Evolutionary conservation across 345 rosid species (phyloP).

Genomic region (Aurinia saxatilis): DNA sequence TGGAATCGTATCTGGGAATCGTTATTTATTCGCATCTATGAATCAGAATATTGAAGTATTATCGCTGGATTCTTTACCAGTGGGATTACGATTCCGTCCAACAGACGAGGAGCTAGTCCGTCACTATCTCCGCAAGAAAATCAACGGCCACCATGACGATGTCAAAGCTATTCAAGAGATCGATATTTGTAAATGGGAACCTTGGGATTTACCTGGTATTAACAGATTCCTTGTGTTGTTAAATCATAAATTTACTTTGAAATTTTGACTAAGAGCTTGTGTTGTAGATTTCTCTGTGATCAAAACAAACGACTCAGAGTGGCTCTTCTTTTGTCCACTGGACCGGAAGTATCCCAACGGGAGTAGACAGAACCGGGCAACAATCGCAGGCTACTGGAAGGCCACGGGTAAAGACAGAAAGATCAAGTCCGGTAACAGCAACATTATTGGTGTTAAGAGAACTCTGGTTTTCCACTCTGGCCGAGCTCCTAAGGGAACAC

Average conservation of each 20-base stretch:
- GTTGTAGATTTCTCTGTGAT: slow-evolving; percentile 56
- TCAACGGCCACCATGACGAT: slow-evolving; percentile 56
- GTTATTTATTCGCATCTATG: slow-evolving; percentile 8
- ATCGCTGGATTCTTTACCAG: slow-evolving; percentile 55
- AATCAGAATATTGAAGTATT: slow-evolving; percentile 40
- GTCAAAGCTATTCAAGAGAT: slow-evolving; percentile 63
- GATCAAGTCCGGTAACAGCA: slow-evolving; percentile 35
- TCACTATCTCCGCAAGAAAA: slow-evolving; percentile 61
- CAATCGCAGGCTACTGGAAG: slow-evolving; percentile 81
- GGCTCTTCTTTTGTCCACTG: slow-evolving; percentile 95
- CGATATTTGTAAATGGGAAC: slow-evolving; percentile 90
- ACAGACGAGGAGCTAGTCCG: slow-evolving; percentile 75
- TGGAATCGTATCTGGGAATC: slow-evolving; percentile 25
- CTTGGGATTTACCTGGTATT: slow-evolving; percentile 98
- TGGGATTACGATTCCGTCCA: slow-evolving; percentile 88
- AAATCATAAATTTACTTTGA: too few relatives aligned
- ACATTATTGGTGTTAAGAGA: slow-evolving; percentile 78
- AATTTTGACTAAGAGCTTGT: not conserved
- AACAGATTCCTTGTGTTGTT: too few relatives aligned
- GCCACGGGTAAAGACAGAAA: slow-evolving; percentile 87
- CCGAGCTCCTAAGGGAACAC: slow-evolving; percentile 66
- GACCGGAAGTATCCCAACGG: slow-evolving; percentile 92
- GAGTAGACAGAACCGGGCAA: slow-evolving; percentile 73
- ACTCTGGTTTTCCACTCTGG: slow-evolving; percentile 84
- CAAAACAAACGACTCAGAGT: slow-evolving; percentile 54